Percentiles rank a stretch among this genome's conserved stretches.
These are phyloP conservation scores for Globisporangium carolinianum DNA, from an alignment of 352 stramenopile genomes.

Conservation along the genomic window DNA sequence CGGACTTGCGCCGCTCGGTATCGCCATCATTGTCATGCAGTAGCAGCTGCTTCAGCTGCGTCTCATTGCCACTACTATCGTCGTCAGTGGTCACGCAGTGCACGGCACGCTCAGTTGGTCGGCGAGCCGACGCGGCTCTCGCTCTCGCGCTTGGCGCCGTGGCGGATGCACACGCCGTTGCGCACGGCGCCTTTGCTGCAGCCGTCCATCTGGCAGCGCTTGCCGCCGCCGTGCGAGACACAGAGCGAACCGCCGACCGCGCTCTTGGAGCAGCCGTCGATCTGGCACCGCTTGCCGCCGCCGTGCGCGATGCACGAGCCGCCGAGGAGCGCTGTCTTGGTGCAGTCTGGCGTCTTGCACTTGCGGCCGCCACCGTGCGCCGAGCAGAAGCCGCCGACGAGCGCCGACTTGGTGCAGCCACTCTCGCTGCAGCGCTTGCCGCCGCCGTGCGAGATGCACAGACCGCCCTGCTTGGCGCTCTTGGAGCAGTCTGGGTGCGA, in stretches of 20 bases:
- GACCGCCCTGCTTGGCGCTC: conserved; percentile 73
- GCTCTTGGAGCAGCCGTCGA: conserved; percentile 58
- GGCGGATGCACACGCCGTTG: conserved; percentile 83
- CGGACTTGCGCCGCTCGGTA: background rate
- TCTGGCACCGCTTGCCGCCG: conserved; percentile 72
- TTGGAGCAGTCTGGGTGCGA: conserved; percentile 73
- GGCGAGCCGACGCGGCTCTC: conserved; percentile 11
- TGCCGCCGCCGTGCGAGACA: conserved; percentile 66
- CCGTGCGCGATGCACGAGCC: conserved; percentile 79
- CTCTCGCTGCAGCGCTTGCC: conserved; percentile 70
- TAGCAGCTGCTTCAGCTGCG: background rate
- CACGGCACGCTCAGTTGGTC: conserved; percentile 6
- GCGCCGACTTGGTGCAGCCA: conserved; percentile 73
- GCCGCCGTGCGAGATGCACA: conserved; percentile 80
- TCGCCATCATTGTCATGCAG: no score
- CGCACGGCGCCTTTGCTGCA: conserved; percentile 81
- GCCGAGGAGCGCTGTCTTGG: conserved; percentile 70
- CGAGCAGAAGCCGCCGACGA: conserved; percentile 80
- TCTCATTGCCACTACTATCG: background rate
- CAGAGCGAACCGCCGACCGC: conserved; percentile 57
- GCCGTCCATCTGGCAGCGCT: conserved; percentile 64
- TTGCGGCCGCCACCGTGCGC: conserved; percentile 72
- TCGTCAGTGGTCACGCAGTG: background rate
- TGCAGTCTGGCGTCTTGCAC: conserved; percentile 64
- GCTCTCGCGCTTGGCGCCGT: conserved; percentile 63